Evolutionary conservation across 306 rosid genomes (phyloP).

Genomic region (Hylodesmum podocarpum): DNA sequence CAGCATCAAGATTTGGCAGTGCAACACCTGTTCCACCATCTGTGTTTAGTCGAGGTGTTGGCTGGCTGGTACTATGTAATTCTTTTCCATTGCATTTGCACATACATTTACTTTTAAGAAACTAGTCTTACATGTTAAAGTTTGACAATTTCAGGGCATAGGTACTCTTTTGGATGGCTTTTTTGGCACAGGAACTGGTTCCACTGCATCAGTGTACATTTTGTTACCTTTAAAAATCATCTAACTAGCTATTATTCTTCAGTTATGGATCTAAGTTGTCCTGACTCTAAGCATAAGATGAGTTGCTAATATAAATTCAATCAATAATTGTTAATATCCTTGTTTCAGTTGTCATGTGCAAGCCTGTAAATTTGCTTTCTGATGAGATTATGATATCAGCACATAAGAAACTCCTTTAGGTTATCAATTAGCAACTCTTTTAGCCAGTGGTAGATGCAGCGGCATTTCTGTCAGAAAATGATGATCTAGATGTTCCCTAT

Average conservation of each 20-base stretch:
- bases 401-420: neutral
- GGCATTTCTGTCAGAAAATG: neutral
- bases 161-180: constrained; percentile 69
- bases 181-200: constrained; percentile 72
- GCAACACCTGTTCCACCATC: constrained; percentile 87
- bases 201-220: constrained; percentile 83
- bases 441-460: neutral
- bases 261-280: neutral
- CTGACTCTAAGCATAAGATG: neutral
- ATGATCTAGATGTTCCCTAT: neutral
- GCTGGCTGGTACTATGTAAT: constrained; percentile 77
- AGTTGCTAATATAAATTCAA: neutral
- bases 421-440: neutral
- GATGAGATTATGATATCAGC: neutral
- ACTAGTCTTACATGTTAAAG: neutral
- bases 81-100: neutral
- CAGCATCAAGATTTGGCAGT: constrained; percentile 81
- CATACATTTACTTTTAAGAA: neutral
- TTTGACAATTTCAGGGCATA: constrained; percentile 61
- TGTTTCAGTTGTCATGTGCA: neutral
- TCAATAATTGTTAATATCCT: neutral
- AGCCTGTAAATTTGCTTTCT: neutral
- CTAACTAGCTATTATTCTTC: neutral
- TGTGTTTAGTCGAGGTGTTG: constrained; percentile 79
- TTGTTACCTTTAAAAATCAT: neutral